Conservation (phyloP, 495 filamentous ascomycete genomes). For the Thermothielavioides terrestris region DNA sequence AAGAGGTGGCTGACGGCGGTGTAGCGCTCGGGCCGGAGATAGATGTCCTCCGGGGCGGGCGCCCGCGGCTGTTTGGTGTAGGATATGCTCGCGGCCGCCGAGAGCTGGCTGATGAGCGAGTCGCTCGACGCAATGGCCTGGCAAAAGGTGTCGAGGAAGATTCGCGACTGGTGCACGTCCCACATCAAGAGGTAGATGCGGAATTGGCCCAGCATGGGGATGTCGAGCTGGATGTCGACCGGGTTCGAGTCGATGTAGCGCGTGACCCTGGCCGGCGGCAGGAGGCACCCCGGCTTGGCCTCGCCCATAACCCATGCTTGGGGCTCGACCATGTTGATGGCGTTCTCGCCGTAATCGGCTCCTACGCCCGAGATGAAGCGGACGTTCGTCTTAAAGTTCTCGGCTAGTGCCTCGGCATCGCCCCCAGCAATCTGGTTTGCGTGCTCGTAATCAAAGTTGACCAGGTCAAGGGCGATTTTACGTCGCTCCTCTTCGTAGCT, state of each 20-base stretch:
- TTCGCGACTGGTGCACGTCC: constrained; percentile 41
- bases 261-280: constrained; percentile 54
- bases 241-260: constrained; percentile 63
- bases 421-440: constrained; percentile 50
- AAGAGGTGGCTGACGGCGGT: constrained; percentile 49
- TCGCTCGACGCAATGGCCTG: constrained; percentile 30
- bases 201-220: constrained; percentile 63
- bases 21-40: constrained; percentile 52
- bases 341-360: constrained; percentile 51
- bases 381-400: constrained; percentile 58
- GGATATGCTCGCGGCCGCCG: constrained; percentile 40
- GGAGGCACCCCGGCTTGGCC: constrained; percentile 48
- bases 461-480: constrained; percentile 53
- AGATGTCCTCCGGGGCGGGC: constrained; percentile 47
- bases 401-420: constrained; percentile 46
- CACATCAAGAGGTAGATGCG: constrained; percentile 56
- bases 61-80: constrained; percentile 44
- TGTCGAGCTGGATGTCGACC: constrained; percentile 61
- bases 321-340: constrained; percentile 41
- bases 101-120: constrained; percentile 42
- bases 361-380: constrained; percentile 60
- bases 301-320: constrained; percentile 37
- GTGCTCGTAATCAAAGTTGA: constrained; percentile 58
- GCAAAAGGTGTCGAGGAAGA: constrained; percentile 49
- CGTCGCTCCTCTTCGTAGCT: constrained; percentile 61